Evolutionary conservation across 805 yeast species (phyloP), one percentile per base, ranked within the genome.

Genomic region (Yarrowia deformans): DNA sequence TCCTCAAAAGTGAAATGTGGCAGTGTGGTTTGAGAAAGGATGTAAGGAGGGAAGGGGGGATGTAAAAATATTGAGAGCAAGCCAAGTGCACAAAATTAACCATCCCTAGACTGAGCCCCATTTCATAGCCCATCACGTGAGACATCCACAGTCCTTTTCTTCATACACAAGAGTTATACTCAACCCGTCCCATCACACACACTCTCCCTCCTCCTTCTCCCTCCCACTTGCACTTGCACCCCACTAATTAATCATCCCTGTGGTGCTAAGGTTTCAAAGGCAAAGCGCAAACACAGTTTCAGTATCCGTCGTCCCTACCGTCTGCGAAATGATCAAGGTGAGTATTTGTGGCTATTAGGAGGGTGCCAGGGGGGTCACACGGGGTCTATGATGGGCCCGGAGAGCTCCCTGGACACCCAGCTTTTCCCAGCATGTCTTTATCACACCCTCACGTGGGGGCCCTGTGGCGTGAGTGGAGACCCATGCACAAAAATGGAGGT

Each of bases 191-290:
- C 29, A 23, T 23, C 29, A 2, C 29, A 23, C 29, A 23, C 29
- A 23, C 29, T 23, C 29, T 23, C 45, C 5, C 48, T 23, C 45
- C 5, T 40, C 45, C 10, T 18, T 18, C 43, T 54, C 34, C 12
- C 60, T 37, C 60, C 60, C 43, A 54, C 60, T 37, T 34, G 37
- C 43, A 54, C 60, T 37, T 34, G 37, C 48, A 43, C 66, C 50
- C 54, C 67, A 60, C 54, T 60, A 43, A 58, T 43, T 60, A 43
- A 58, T 43, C 48, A 43, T 45, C 67, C 50, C 50, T 60, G 67
- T 19, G 50, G 54, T 45, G 67, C 54, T 45, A 60, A 60, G 67
- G 54, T 48, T 63, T 63, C 45, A 63, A 49, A 49, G 61, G 68
- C 46, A 56, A 56, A 56, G 63, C 42, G 63, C 63, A 56, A 56